Evolutionary conservation across 179 eudicot genomes (phyloP), one percentile per base, ranked within the genome.

Genomic region (Beta lomatogona): DNA sequence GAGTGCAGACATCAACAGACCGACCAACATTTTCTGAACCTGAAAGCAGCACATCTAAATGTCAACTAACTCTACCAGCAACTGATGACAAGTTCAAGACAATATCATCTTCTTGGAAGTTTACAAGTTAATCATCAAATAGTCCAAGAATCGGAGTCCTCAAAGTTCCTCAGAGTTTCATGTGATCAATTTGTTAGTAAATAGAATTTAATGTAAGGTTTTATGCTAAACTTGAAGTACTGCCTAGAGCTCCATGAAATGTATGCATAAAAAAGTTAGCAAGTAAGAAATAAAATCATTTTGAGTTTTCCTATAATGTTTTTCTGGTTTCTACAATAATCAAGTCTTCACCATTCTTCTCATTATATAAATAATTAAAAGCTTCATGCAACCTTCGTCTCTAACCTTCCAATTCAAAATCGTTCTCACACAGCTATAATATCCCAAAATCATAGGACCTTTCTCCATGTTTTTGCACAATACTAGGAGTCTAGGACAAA

Each of bases 1-100:
- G 13, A 19, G 83, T 77, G 83, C 98, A 95, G 66, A 88, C 18
- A 18, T 94, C 82, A 57, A 85, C 77, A 25, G 86, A 82, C 31
- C 78, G 68, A 53, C 61, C 86, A 73, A 45, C 79, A 55, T 71
- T 85, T 80, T 86, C 81, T 46, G 57, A 79, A 72, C 73, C 85
- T 87, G 81, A 80, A 84, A 83, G n/a, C 36, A 75, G 22, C 53
- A 57, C 61, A 44, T 63, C 14, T n/a, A 18, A 77, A n/a, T 36
- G 59, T 69, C 69, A 80, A 77, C 59, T 53, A 41, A 50, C 66
- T 76, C 72, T 65, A 79, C 21, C 78, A 4, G 31, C 18, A 81
- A 25, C 14, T 14, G 19, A 73, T 10, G 15, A 44, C 50, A 9
- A 76, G 50, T 76, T 19, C 44, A 50, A 50, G 6, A 13, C 10